Evolutionary conservation across 352 stramenopile species (phyloP), one percentile per base, ranked within the genome.

Genomic region (Thraustotheca clavata): DNA sequence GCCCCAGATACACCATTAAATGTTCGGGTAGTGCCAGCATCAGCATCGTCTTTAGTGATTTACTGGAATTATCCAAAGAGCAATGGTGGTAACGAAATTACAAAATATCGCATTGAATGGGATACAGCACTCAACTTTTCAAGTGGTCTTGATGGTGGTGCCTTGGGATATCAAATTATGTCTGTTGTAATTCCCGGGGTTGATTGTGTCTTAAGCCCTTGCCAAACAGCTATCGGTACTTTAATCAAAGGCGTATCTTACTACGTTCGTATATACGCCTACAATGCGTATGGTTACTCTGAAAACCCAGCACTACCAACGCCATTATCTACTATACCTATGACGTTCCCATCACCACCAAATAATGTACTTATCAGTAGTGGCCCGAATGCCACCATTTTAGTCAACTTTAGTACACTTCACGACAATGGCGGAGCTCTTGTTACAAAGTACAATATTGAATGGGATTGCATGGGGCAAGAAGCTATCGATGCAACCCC

Each of bases 101-200:
- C 88, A 7, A 95, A 97, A 66, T 99, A 98, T 50, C 75, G 90
- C 2, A 75, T 98, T 5, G 94, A 98, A 72, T 99, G 96, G 96
- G 96, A 98, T 62, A 68, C 72, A 3, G 74, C 67, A 4, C 73
- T 80, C 4, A 82, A 73, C n/a, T 98, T 98, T 67, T 76, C 86
- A 52, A 93, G 80, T 4, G 85, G 79, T 0, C n/a, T 39, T 4
- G 74, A 79, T 41, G 77, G 76, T n/a, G 81, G 79, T n/a, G 71
- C 91, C 2, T 61, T 96, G 2, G 86, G 89, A 0, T 91, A 80
- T 38, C 79, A 93, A 26, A 73, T 79, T 1, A 90, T 94, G 67
- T 62, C 73, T 1, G 80, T 96, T 3, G 67, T 71, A 5, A 84
- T 80, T 35, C 80, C 80, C 7, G 78, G 80, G 0, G 62, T 89